Percentiles rank a stretch among this genome's conserved stretches.
Evolutionary conservation across 805 yeast genomes (phyloP).

Genomic region (Grigorovia jiainica): DNA sequence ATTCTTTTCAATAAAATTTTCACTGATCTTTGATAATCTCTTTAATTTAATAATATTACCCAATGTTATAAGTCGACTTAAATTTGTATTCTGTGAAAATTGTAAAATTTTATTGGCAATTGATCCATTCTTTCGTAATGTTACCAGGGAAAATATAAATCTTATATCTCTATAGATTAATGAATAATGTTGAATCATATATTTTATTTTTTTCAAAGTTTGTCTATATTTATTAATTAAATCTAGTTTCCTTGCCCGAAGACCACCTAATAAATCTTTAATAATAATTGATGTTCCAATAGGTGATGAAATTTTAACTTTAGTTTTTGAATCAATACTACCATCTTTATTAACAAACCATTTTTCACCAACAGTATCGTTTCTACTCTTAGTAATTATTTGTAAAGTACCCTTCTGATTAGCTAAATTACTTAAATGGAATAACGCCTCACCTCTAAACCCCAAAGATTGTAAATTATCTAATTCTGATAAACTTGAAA

Average conservation of each 20-base stretch:
- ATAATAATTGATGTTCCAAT: slow-evolving; percentile 32
- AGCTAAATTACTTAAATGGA: slow-evolving; percentile 27
- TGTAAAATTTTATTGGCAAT: slow-evolving; percentile 13
- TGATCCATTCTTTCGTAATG: slow-evolving; percentile 13
- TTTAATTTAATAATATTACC: slow-evolving; percentile 9
- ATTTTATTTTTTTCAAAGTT: slow-evolving; percentile 18
- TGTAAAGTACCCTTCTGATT: slow-evolving; percentile 20
- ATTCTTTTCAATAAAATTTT: slow-evolving; percentile 12
- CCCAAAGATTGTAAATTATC: slow-evolving; percentile 31
- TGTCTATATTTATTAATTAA: slow-evolving; percentile 20
- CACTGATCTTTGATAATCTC: slow-evolving; percentile 2
- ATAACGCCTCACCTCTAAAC: slow-evolving; percentile 43
- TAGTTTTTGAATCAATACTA: slow-evolving; percentile 7
- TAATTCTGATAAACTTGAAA: slow-evolving; percentile 25
- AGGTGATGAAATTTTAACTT: slow-evolving; percentile 20
- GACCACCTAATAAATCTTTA: slow-evolving; percentile 24
- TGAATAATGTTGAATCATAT: slow-evolving; percentile 26
- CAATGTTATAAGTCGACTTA: slow-evolving; percentile 9
- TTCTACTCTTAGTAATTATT: slow-evolving; percentile 24
- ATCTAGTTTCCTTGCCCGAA: slow-evolving; percentile 30
- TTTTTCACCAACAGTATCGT: slow-evolving; percentile 27
- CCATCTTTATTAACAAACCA: slow-evolving; percentile 32
- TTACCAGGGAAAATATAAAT: slow-evolving; percentile 21
- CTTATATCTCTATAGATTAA: slow-evolving; percentile 24
- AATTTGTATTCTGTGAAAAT: slow-evolving; percentile 4